These are phyloP conservation scores for Phaeotremella fagi DNA, from an alignment of 768 basidiomycete species.

Conservation along the genomic window DNA sequence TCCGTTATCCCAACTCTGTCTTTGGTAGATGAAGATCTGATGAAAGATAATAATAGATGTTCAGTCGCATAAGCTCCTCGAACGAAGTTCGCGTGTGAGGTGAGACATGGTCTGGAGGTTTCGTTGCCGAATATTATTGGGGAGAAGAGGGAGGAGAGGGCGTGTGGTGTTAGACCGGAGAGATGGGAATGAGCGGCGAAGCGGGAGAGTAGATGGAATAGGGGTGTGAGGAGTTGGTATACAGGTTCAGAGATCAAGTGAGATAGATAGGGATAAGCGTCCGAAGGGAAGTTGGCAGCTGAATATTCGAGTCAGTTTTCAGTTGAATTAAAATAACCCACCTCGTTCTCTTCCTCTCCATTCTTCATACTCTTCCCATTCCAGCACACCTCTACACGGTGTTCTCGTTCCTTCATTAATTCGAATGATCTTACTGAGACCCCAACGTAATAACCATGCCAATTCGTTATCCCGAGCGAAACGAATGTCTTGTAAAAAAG, in stretches of 20 bases:
- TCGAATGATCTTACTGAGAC: conserved; percentile 70
- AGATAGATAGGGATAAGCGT: conserved; percentile 69
- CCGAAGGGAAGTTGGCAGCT: conserved; percentile 65
- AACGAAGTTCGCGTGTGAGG: conserved; percentile 65
- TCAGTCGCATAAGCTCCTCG: conserved; percentile 82
- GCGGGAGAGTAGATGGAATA: conserved; percentile 74
- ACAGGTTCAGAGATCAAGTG: conserved; percentile 27
- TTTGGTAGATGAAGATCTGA: conserved; percentile 68
- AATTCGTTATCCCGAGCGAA: conserved; percentile 84
- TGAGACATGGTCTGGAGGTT: conserved; percentile 53
- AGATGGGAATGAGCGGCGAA: conserved; percentile 76
- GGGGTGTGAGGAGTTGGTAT: conserved; percentile 48
- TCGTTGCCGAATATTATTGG: conserved; percentile 73
- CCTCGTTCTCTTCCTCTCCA: conserved; percentile 81
- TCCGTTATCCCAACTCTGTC: conserved; percentile 26
- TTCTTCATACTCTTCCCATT: conserved; percentile 75
- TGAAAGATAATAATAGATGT: conserved; percentile 83
- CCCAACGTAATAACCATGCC: conserved; percentile 91
- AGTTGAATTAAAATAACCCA: conserved; percentile 45
- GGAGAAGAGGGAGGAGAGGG: conserved; percentile 82
- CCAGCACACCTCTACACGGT: conserved; percentile 59
- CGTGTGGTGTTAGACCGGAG: conserved; percentile 85
- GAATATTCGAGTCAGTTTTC: not conserved
- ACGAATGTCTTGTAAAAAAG: conserved; percentile 58
- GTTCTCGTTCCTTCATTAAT: conserved; percentile 50